These are phyloP conservation scores for Fraxinus greggii DNA, from an alignment of 305 asterid species.

Conservation along the genomic window DNA sequence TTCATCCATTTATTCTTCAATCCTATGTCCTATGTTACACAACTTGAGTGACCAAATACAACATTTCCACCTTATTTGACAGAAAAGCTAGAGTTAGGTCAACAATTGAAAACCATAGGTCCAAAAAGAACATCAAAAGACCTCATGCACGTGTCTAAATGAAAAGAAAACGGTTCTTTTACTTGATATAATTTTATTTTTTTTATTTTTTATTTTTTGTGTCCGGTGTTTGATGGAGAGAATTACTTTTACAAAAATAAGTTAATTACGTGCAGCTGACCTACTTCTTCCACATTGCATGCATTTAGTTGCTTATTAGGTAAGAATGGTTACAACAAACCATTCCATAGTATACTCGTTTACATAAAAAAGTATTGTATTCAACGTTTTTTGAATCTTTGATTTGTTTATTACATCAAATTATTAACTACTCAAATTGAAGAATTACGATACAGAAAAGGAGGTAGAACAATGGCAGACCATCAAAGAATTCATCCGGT, in stretches of 20 bases:
- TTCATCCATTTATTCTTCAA: neutral
- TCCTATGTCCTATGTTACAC: neutral
- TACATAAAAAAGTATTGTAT: neutral
- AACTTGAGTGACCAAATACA: neutral
- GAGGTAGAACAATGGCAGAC: conserved; percentile 37
- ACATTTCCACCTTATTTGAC: conserved; percentile 8
- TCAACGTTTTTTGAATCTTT: neutral
- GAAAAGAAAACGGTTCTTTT: neutral
- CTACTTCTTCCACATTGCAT: conserved; percentile 29
- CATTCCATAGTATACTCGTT: conserved; percentile 10
- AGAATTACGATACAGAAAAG: neutral
- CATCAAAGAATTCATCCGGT: conserved; percentile 70
- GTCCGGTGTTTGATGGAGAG: neutral
- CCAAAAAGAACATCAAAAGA: neutral
- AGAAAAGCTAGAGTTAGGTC: conserved; percentile 18
- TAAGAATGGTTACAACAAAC: conserved; percentile 24
- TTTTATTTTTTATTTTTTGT: neutral
- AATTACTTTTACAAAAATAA: neutral
- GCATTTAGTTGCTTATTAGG: conserved; percentile 31
- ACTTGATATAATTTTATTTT: too few species aligned
- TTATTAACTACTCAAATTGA: neutral
- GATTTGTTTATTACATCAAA: neutral
- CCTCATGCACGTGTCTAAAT: neutral
- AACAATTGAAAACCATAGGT: conserved; percentile 15
- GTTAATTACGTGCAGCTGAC: conserved; percentile 34